Percentiles rank a stretch among this genome's conserved stretches.
These are phyloP conservation scores for Cercospora janseana DNA, from an alignment of 2,329 filamentous ascomycete species.

Conservation along the genomic window DNA sequence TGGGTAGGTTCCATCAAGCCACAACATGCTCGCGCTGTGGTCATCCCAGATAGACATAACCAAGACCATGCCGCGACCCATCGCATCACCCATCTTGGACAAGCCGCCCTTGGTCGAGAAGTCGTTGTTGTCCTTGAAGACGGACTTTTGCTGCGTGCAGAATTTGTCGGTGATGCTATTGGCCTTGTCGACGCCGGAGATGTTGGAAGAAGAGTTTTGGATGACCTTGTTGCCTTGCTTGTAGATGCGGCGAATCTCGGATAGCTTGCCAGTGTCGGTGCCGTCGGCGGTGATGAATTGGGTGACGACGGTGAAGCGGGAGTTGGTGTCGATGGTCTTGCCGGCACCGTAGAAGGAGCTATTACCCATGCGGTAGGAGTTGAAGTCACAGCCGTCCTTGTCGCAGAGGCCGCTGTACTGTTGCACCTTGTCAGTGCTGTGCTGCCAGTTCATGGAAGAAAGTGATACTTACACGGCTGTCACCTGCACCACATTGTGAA, in stretches of 20 bases:
- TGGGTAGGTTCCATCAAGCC: constrained; percentile 58
- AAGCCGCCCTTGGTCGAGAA: constrained; percentile 59
- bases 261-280: constrained; percentile 54
- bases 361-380: constrained; percentile 65
- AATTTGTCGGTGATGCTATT: constrained; percentile 58
- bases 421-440: neutral
- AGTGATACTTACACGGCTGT: constrained; percentile 6
- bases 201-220: constrained; percentile 50
- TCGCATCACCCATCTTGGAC: constrained; percentile 54
- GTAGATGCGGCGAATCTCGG: constrained; percentile 64
- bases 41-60: constrained; percentile 67
- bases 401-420: constrained; percentile 62
- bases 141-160: constrained; percentile 47
- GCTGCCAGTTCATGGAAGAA: neutral
- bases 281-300: constrained; percentile 59
- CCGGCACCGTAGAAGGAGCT: constrained; percentile 61
- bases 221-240: constrained; percentile 62
- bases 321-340: constrained; percentile 58
- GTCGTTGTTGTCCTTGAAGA: constrained; percentile 41
- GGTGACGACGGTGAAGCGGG: constrained; percentile 64
- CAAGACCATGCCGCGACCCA: constrained; percentile 61
- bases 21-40: constrained; percentile 67
- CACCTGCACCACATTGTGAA: constrained; percentile 48
- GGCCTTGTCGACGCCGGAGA: constrained; percentile 49
- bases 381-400: constrained; percentile 69